Conservation (phyloP, 768 basidiomycete species). For the Clitopilus hobsonii region DNA sequence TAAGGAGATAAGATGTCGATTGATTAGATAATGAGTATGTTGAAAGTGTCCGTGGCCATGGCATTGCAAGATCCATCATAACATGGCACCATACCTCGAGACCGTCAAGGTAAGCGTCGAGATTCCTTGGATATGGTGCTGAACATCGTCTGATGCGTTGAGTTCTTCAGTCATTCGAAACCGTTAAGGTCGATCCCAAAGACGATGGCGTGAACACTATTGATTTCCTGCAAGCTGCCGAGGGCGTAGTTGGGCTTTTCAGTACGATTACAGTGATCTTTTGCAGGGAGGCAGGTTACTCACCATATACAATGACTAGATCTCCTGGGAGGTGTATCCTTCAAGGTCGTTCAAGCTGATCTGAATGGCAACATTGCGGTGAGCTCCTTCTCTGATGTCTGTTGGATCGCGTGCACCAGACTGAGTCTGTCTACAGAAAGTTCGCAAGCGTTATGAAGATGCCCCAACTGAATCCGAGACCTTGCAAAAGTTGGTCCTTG, state of each 20-base stretch:
- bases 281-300: background rate
- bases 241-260: constrained; percentile 87
- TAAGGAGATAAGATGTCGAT: constrained; percentile 6
- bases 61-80: background rate
- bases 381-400: constrained; percentile 19
- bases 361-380: constrained; percentile 90
- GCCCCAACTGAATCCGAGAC: constrained; percentile 63
- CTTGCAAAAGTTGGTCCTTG: constrained; percentile 76
- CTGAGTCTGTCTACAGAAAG: constrained; percentile 62
- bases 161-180: constrained; percentile 75
- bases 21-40: constrained; percentile 9
- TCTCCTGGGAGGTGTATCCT: constrained; percentile 81
- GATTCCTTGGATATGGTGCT: no score
- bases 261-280: constrained; percentile 44
- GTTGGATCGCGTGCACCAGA: constrained; percentile 2
- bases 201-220: constrained; percentile 86
- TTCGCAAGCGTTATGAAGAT: constrained; percentile 72
- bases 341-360: constrained; percentile 79
- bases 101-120: constrained; percentile 61
- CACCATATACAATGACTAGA: constrained; percentile 38
- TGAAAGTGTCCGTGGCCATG: constrained; percentile 3
- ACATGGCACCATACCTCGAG: constrained; percentile 75
- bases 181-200: constrained; percentile 83
- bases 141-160: no score
- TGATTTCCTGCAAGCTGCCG: constrained; percentile 82